Base-by-base conservation (phyloP, 2,329 filamentous ascomycete species). In the Aspergillus sp. region DNA sequence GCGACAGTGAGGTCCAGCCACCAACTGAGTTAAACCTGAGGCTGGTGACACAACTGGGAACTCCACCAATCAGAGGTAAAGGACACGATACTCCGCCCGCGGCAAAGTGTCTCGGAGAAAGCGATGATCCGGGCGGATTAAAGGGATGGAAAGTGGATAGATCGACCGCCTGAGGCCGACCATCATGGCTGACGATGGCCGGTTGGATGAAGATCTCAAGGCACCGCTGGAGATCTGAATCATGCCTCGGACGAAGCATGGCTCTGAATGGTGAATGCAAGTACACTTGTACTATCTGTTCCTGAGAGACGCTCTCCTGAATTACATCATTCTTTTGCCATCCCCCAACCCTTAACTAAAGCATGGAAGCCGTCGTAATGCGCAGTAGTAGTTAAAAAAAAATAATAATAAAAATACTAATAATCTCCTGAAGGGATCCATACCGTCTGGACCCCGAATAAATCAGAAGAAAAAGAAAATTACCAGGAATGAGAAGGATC, bases 261-360 rank as follows among this genome's bases (percentile, higher is more conserved):
- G n/a, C 17, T 19, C 38, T 32, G n/a, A 47, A 39, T 21, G 47
- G 4, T 30, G 32, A 36, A 10, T 30, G 12, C 23, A 30, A 15
- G 9, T 49, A 7, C 4, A 25, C 3, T 49, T 13, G 23, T 23
- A 28, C 9, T 17, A 17, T 23, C n/a, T 19, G 17, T 39, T 12
- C 50, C 30, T 15, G 30, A 39, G 38, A 17, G 55, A 13, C 28
- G 28, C 28, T 39, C 54, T 45, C 39, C 58, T 52, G 49, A 57
- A 57, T 53, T 47, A 60, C 58, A 53, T 57, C 58, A 57, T 48
- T 17, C 17, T 25, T 43, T 15, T 15, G 15, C 17, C 32, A 12
- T 36, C 12, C 25, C 25, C 25, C 39, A 32, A 39, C 41, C 53
- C 39, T 56, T 43, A 48, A 59, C 32, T 36, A 36, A 36, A 15